Base-by-base conservation (phyloP, 371 early-diverging fungal species). In the Sporodiniella umbellata region DNA sequence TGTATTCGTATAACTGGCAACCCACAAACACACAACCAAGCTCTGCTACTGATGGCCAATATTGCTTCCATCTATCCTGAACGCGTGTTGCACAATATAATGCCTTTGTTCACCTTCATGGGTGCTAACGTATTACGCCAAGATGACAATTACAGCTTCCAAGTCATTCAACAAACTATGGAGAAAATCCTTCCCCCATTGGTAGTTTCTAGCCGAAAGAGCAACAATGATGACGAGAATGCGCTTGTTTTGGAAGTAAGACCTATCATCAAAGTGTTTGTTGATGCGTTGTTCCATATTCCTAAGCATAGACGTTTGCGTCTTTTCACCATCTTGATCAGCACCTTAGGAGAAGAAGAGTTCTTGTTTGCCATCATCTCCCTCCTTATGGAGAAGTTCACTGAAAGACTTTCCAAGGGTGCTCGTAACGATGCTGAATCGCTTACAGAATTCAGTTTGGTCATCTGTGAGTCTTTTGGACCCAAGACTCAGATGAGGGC, bases 81-180 rank as follows among this genome's bases (percentile, higher is more conserved):
- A 42, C 78, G 75, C 45, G 95, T 98, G 8, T 72, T 98, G 42
- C 82, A 90, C 59, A 89, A 93, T 66, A 89, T 95, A 46, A 95
- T 98, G 91, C 92, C 95, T 17, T 85, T 96, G 24, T 96, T 98
- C 62, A 98, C 96, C 7, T 96, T 96, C 62, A 94, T 98, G 97
- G 96, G 96, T n/a, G 92, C 92, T 42, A 94, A 90, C 58, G 88
- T 94, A 0, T 58, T 96, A 50, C 87, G 92, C 12, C 93, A 94
- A 68, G 97, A 98, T 68, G 97, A 98, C 66, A 87, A 87, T 58
- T 96, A 94, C 81, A 90, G 88, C 54, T 94, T 95, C 88, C 88
- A 90, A 51, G 94, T 96, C 8, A 95, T 98, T 58, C 88, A 90
- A 51, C 89, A 90, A 62, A 89, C 92, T 1, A 64, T 97, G 39